phyloP scores from a whole-genome alignment of 2,329 filamentous ascomycete genomes.

The Scedosporium dehoogii region DNA sequence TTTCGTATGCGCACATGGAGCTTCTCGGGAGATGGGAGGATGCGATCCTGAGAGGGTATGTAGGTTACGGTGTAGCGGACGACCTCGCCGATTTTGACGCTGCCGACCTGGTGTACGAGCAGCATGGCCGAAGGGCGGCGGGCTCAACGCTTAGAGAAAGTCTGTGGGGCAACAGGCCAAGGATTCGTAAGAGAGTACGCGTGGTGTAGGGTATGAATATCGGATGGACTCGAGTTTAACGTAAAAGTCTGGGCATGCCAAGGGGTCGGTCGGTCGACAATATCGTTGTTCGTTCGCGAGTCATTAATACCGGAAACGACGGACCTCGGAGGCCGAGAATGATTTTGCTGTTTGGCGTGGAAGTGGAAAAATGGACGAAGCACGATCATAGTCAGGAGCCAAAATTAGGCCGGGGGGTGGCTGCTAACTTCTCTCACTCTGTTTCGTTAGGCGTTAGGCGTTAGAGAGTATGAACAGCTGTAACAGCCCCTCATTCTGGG shows the following conservation, averaged over 20 bases:
- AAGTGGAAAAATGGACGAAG: not conserved
- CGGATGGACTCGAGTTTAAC: too few species aligned
- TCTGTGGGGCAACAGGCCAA: not conserved
- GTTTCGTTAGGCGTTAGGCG: not conserved
- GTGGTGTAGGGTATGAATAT: not conserved
- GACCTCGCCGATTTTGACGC: conserved; percentile 88
- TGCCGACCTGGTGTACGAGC: conserved; percentile 81
- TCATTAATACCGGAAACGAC: not conserved
- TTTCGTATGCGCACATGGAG: conserved; percentile 87
- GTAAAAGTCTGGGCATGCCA: too few species aligned
- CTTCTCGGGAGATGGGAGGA: conserved; percentile 72
- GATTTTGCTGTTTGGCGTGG: not conserved
- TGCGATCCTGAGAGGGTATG: conserved; percentile 77
- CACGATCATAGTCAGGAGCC: not conserved
- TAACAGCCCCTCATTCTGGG: not conserved
- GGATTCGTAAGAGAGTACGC: not conserved
- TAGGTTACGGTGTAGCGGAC: conserved; percentile 90
- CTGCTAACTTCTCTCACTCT: not conserved
- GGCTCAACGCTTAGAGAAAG: not conserved
- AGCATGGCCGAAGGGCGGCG: conserved; percentile 50
- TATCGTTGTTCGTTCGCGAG: not conserved
- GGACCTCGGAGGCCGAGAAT: not conserved
- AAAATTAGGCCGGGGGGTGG: not conserved
- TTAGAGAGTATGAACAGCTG: not conserved
- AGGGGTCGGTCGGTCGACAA: too few species aligned